These are phyloP conservation scores for Hippophae rhamnoides DNA, from an alignment of 306 rosid genomes.

Conservation along the genomic window DNA sequence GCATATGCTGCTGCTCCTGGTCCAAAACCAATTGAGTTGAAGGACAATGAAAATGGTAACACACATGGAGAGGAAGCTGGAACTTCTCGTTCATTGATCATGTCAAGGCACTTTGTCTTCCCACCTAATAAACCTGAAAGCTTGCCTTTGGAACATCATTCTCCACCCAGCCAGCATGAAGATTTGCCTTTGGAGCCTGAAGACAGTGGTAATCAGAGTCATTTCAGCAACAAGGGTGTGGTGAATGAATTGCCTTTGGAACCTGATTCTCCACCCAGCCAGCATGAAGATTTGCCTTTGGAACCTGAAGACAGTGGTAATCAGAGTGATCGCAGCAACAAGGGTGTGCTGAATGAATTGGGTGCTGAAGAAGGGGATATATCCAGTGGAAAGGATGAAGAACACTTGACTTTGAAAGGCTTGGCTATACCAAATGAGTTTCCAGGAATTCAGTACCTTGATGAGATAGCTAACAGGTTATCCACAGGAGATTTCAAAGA, in stretches of 20 bases:
- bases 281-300: constrained; percentile 81
- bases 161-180: constrained; percentile 46
- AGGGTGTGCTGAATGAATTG: constrained; percentile 18
- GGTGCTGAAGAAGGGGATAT: constrained; percentile 30
- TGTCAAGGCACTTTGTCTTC: constrained; percentile 86
- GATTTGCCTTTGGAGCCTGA: constrained; percentile 73
- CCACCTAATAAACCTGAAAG: constrained; percentile 78
- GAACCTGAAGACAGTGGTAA: constrained; percentile 42
- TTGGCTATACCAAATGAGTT: constrained; percentile 52
- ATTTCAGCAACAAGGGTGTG: constrained; percentile 33
- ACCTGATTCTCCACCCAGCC: constrained; percentile 18
- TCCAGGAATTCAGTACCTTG: constrained; percentile 39
- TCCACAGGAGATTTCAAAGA: constrained; percentile 59
- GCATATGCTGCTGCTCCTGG: constrained; percentile 89
- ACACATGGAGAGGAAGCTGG: constrained; percentile 43
- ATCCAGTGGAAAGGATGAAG: constrained; percentile 60
- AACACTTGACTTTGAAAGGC: constrained; percentile 35
- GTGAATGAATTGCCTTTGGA: constrained; percentile 47
- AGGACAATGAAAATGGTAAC: constrained; percentile 13
- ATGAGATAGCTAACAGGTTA: constrained; percentile 39
- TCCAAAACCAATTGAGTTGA: constrained; percentile 42
- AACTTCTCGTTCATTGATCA: constrained; percentile 67
- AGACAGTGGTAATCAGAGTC: constrained; percentile 30
- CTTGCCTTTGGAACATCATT: constrained; percentile 49
- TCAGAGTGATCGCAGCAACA: constrained; percentile 33